phyloP scores from a whole-genome alignment of 2,329 filamentous ascomycete genomes.

The Hymenoscyphus linearis region DNA sequence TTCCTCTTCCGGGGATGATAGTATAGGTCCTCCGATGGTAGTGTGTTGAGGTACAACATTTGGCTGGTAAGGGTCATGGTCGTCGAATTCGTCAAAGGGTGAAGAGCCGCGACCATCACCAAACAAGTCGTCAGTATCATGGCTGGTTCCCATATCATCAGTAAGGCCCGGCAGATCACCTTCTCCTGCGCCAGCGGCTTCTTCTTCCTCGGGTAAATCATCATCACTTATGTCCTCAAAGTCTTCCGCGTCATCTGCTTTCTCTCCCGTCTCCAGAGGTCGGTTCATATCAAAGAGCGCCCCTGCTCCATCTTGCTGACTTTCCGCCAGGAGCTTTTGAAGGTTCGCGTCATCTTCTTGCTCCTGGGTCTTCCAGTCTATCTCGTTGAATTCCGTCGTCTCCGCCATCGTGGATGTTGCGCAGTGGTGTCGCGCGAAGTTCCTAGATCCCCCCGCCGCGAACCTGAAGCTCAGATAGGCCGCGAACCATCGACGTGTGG shows the following conservation, averaged over 20 bases:
- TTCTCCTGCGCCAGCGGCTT: conserved; percentile 30
- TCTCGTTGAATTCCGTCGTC: conserved; percentile 23
- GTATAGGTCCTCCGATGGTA: conserved; percentile 14
- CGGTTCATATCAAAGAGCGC: conserved; percentile 39
- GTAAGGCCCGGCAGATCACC: conserved; percentile 32
- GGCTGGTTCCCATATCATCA: conserved; percentile 55
- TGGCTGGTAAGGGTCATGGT: conserved; percentile 16
- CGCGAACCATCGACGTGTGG: conserved; percentile 4
- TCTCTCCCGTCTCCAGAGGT: conserved; percentile 62
- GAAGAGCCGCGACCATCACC: conserved; percentile 45
- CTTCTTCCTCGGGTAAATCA: conserved; percentile 78
- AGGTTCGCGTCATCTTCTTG: conserved; percentile 46
- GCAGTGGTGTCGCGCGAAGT: background rate
- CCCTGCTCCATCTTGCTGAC: conserved; percentile 31
- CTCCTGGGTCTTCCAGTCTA: conserved; percentile 41
- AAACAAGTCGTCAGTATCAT: conserved; percentile 61
- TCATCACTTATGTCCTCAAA: conserved; percentile 90
- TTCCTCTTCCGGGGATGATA: conserved; percentile 21
- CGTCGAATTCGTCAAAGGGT: conserved; percentile 25
- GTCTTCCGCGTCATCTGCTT: conserved; percentile 88
- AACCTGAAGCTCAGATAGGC: conserved; percentile 6
- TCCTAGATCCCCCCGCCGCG: conserved; percentile 6
- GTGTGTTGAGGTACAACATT: conserved; percentile 16
- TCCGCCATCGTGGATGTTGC: conserved; percentile 7
- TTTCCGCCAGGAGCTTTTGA: conserved; percentile 41